Evolutionary conservation across 768 basidiomycete genomes (phyloP), one percentile per base, ranked within the genome.

Genomic region (Boletus vermiculosoides): DNA sequence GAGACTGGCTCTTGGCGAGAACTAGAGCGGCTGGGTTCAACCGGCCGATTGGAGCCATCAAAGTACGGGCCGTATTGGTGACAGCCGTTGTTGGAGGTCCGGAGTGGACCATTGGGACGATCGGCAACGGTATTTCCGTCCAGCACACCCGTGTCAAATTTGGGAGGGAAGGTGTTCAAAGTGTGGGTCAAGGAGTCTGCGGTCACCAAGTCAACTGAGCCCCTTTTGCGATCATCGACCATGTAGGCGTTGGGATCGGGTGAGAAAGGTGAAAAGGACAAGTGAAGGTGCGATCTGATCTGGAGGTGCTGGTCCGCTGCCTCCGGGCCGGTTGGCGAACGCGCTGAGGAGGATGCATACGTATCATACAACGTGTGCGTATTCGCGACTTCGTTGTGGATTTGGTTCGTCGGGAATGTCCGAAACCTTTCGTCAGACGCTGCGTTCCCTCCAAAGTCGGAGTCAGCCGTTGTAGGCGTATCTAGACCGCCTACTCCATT

Each of bases 181-280:
- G 76, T 71, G 57, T 83, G 81, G 22, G 81, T 73, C 48, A 83
- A 69, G 12, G 69, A 49, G 49, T 82, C 82, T n/a, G 72, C 59
- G 50, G 72, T 73, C 39, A 73, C 66, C 46, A 69, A 69, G 37
- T 68, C 67, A 40, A 61, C 70, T 31, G 71, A 73, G 52, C 74
- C 77, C 57, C 74, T 77, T 42, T 70, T 67, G 68, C 61, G 63
- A 55, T 58, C 70, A 58, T 44, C 68, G 69, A 57, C 78, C 75
- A 5, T 66, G 63, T 74, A 74, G 22, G 77, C 66, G 60, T 82
- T 86, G 10, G 86, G 84, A 63, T 91, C 89, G 10, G 89, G 89
- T 1, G 90, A 91, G 73, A 92, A 92, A 4, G 89, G 89, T 8
- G 88, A 87, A 69, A 91, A 91, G 56, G 70, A 63, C 9, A 63